Evolutionary conservation across 2,329 filamentous ascomycete genomes (phyloP).

Genomic region (Teratosphaeria nubilosa): DNA sequence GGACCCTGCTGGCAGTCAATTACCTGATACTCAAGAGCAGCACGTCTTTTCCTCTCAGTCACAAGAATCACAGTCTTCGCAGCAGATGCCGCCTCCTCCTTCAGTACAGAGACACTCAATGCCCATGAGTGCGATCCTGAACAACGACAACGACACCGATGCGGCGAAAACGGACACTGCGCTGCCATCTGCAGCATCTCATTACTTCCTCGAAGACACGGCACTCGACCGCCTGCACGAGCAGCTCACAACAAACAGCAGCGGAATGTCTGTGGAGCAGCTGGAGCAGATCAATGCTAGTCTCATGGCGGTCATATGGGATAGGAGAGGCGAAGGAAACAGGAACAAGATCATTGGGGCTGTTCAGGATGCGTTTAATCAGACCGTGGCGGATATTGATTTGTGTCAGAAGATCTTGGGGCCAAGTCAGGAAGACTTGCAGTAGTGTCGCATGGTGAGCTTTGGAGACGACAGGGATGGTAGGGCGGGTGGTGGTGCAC

Average conservation of each 20-base stretch:
- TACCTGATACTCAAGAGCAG: constrained; percentile 51
- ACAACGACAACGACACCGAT: constrained; percentile 25
- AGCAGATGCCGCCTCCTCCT: constrained; percentile 18
- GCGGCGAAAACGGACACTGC: not conserved
- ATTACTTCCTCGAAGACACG: not conserved
- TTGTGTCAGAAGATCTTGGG: constrained; percentile 35
- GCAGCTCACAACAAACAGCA: constrained; percentile 56
- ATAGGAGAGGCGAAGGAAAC: constrained; percentile 69
- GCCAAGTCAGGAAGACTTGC: constrained; percentile 26
- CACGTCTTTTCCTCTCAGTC: constrained; percentile 26
- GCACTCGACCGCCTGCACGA: constrained; percentile 48
- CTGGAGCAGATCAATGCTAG: constrained; percentile 85
- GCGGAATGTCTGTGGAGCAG: constrained; percentile 80
- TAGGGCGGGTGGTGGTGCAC: not conserved
- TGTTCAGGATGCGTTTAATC: constrained; percentile 64
- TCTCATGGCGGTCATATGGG: constrained; percentile 87
- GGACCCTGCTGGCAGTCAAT: constrained; percentile 46
- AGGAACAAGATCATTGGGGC: constrained; percentile 58
- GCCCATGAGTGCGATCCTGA: constrained; percentile 28
- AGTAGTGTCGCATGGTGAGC: not conserved
- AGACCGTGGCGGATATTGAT: constrained; percentile 60
- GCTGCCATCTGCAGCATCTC: not conserved
- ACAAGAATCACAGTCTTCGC: constrained; percentile 26
- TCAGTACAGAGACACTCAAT: constrained; percentile 5
- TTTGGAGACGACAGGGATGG: not conserved